phyloP scores from a whole-genome alignment of 108 stramenopile genomes.

The Cylindrotheca closterium region DNA sequence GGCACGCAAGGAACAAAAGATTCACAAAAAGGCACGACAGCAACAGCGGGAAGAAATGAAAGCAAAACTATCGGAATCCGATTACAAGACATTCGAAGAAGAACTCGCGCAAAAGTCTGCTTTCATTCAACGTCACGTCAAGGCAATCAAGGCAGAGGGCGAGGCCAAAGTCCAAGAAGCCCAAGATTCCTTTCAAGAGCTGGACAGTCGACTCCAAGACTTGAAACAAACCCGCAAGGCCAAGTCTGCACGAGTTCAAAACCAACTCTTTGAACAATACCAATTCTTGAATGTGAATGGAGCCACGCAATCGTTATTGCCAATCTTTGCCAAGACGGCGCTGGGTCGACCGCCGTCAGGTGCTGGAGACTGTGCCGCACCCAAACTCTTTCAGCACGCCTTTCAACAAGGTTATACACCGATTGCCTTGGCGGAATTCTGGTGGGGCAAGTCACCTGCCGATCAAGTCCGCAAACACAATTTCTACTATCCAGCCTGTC shows the following conservation, averaged over 20 bases:
- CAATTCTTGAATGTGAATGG: conserved; percentile 16
- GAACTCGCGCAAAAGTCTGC: conserved; percentile 19
- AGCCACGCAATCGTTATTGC: conserved; percentile 11
- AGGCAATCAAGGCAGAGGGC: conserved; percentile 1
- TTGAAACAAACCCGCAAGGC: conserved; percentile 10
- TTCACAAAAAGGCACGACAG: conserved; percentile 11
- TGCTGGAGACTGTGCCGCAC: conserved; percentile 24
- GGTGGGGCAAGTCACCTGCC: conserved; percentile 20
- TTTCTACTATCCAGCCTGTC: conserved; percentile 27
- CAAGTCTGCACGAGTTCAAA: conserved; percentile 3
- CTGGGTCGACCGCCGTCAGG: conserved; percentile 11
- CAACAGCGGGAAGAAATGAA: conserved; percentile 9
- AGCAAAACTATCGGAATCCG: not conserved
- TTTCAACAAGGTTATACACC: conserved; percentile 16
- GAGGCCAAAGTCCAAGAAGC: conserved; percentile 1
- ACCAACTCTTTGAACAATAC: conserved; percentile 9
- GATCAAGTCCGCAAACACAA: conserved; percentile 16
- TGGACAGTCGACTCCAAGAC: not conserved
- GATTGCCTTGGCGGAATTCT: conserved; percentile 25
- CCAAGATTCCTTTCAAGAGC: not conserved
- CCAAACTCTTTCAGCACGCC: conserved; percentile 24
- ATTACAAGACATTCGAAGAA: conserved; percentile 16
- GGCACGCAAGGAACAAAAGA: conserved; percentile 11
- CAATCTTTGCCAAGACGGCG: conserved; percentile 12
- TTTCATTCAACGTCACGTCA: conserved; percentile 6